Base-by-base conservation (phyloP, 2,329 filamentous ascomycete species). In the Albophoma yamanashiensis region DNA sequence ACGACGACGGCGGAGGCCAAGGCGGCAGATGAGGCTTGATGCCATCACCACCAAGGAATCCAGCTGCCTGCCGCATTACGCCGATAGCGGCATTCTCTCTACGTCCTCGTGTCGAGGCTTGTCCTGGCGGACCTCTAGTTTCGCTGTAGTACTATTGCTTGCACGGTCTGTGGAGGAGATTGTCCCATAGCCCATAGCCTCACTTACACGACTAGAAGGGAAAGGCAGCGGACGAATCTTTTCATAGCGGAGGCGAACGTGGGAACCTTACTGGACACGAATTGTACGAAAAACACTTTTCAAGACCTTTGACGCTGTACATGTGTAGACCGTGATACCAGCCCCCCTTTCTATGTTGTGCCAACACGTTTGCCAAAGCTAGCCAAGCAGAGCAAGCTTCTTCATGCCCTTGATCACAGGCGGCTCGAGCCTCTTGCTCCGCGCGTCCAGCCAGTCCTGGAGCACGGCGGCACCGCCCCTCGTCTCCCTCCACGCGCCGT, bases 401-500 rank as follows among this genome's bases (percentile, higher is more conserved):
- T 78, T 74, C 66, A 85, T 73, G 2, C 69, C 70, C 50, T 72
- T 74, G n/a, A 85, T 75, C 14, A 78, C 70, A 31, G 82, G 82
- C 42, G 79, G 73, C 59, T 78, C 75, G 65, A 78, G 73, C 65
- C 70, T 76, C 67, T 76, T 74, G 64, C 73, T 74, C 64, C 71
- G 73, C 9, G 75, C 79, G 61, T 79, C 72, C 55, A 82, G 69
- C 62, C 77, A 80, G 61, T 83, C 81, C 59, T 75, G 74, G 58
- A 83, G 66, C 40, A 84, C 82, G 4, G 77, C 80, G 27, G 82
- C 79, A 1, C 77, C 80, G 3, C 81, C 81, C n/a, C 70, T 74
- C n/a, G 69, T 74, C 6, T 76, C 75, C 60, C 64, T 72, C 72
- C 67, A 74, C 42, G 63, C 58, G 55, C 60, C 66, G 9, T 60